Base-by-base conservation (phyloP, 768 basidiomycete species). In the Lactarius sp. region DNA sequence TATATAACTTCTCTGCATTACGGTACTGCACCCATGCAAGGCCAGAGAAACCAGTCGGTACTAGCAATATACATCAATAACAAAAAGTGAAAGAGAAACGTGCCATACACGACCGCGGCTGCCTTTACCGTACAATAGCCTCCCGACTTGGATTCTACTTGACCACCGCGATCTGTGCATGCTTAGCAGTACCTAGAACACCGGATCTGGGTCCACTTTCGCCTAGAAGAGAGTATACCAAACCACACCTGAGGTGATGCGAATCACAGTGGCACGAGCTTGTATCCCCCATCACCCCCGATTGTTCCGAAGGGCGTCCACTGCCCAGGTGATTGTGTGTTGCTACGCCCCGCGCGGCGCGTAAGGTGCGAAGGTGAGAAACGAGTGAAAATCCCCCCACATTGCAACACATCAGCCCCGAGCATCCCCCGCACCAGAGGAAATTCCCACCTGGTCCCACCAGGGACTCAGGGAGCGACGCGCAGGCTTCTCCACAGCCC, bases 111-210 rank as follows among this genome's bases (percentile, higher is more conserved):
- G 4, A 14, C 42, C 16, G 20, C 50, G 22, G 54, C 60, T 1
- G 61, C 65, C 53, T 87, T 75, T 69, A 85, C 16, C 86, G 79
- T 8, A 87, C 90, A 37, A 93, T 79, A 5, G 89, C 79, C 56
- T 83, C 80, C 37, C n/a, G n/a, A n/a, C n/a, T n/a, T n/a, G 87
- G 77, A 69, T 93, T 90, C 68, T 92, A 85, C 37, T 81, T 75
- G 46, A 92, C 87, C 1, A 90, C 88, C 6, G 88, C 86, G 0
- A 89, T 73, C 69, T 94, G 92, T 0, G 84, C 83, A 53, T 95
- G 92, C 73, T 88, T 92, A 60, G 95, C 89, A 0, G 92, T 95
- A 0, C 94, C 93, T 94, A 64, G 7, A 53, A 6, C 46, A n/a
- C 12, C 59, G 8, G 18, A 22, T 10, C 20, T 2, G 3, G 5